Evolutionary conservation across 768 basidiomycete species (phyloP), one percentile per base, ranked within the genome.

Genomic region (Lentinula lateritia): DNA sequence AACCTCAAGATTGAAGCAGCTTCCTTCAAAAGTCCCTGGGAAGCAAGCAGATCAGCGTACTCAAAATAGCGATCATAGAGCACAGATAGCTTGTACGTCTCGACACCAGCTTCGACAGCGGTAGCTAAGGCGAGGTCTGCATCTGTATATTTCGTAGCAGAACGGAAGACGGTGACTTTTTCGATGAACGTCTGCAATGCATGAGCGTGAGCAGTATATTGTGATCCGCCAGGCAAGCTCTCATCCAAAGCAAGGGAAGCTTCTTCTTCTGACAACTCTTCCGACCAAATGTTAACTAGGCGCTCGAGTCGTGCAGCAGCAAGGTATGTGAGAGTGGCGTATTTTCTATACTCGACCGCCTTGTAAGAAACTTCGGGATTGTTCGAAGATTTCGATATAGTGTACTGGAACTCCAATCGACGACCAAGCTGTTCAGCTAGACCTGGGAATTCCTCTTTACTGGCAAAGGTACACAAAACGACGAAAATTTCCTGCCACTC

Each of bases 401-500:
- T 83, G 66, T 83, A 90, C 71, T 92, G 89, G 78, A 89, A 93
- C 71, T 98, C 96, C 50, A 98, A 81, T 13, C 96, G 80, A 59
- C 89, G 84, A 6, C 96, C 96, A 42, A 99, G 86, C 71, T 95
- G 92, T 73, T 98, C 95, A 1, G 90, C 88, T 6, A 99, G 81
- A n/a, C 83, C 79, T 10, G 88, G 75, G 68, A 98, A 98, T 68
- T 98, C 94, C 16, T 92, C 89, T 61, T 83, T 75, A 55, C 76
- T 82, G 0, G 95, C 93, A 74, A 95, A 99, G 0, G 96, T 98
- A 77, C 95, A 98, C 9, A 98, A 72, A 12, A 99, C 92, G 41
- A 96, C 95, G 66, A 98, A 98, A 57, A 95, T 92, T 73, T 97
- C 96, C 62, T 89, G 86, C 96, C 96, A 98, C 71, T 99, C 95